Base-by-base conservation (phyloP, 106 monocot species). In the Hemerocallis citrina region DNA sequence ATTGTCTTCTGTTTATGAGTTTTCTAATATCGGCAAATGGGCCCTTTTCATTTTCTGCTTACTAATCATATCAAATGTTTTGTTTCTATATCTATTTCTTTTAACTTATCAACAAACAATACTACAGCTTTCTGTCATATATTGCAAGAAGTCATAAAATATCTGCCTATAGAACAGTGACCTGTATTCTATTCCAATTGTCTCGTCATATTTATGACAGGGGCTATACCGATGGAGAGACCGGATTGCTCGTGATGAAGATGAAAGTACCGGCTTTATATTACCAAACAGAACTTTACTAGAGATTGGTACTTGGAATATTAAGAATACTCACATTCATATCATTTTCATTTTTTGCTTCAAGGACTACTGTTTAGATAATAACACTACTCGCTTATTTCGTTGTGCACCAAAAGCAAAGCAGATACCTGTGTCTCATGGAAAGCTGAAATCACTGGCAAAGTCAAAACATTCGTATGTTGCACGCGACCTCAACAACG, bases 261-360 rank as follows among this genome's bases (percentile, higher is more conserved):
- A 96, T 73, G 96, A 96, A 79, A 96, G 96, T 43, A 96, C 96
- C 59, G 96, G 96, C 23, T 96, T 84, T 79, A 68, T 96, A 25
- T 71, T 96, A 33, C 95, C 95, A 47, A 96, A 96, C 71, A 90
- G 72, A 79, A 34, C 63, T 28, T 61, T 96, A 30, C 68, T 96
- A 61, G 87, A 96, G 68, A 96, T 96, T 67, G 86, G 92, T 92
- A 83, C 46, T 69, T 63, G 11, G 19, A 49, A 15, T 41, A 43
- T 72, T 25, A 7, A 37, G 12, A 1, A 30, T 61, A 21, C 27
- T n/a, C 13, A 5, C 61, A 16, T 43, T 17, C 20, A 3, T 42
- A 7, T 17, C 10, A 61, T 54, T 61, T 27, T 61, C 19, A 27
- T 39, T 55, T n/a, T 12, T 54, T 49, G 11, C 50, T 24, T 16